A percentile compares a stretch with the other conserved stretches of the same genome.
Conservation (phyloP, 1,139 yeast species). For the Lodderomyces metapsilosis region DNA sequence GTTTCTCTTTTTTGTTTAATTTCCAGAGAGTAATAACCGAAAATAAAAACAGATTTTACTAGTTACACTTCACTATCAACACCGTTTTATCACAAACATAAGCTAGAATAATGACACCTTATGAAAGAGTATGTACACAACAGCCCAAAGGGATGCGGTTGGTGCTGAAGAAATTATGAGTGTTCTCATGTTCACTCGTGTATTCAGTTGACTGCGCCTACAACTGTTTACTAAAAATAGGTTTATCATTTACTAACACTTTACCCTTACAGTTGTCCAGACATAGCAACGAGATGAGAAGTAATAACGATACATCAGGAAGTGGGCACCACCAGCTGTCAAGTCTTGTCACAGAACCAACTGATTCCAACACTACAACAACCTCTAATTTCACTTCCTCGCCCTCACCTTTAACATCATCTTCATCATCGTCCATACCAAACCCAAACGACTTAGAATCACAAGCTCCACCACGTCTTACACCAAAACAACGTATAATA, state of each 20-base stretch:
- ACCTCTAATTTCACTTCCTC: not conserved
- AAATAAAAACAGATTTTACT: too few species aligned
- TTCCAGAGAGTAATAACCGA: too few species aligned
- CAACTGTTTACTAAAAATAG: too few species aligned
- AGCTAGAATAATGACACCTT: constrained; percentile 4
- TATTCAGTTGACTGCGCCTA: not conserved
- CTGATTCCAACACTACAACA: not conserved
- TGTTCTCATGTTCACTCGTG: too few species aligned
- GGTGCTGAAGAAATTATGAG: too few species aligned
- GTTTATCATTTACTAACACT: constrained; percentile 3
- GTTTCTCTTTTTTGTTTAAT: too few species aligned
- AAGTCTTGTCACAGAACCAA: not conserved
- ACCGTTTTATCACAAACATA: too few species aligned
- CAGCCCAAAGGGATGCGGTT: too few species aligned
- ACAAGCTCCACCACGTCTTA: constrained; percentile 16
- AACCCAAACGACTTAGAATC: constrained; percentile 10
- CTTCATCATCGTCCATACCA: constrained; percentile 7
- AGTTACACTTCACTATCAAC: too few species aligned
- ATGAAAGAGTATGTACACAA: constrained; percentile 13
- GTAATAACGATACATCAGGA: not conserved
- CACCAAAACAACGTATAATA: constrained; percentile 31
- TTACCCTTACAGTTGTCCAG: not conserved
- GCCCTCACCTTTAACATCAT: constrained; percentile 5
- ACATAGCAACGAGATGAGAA: not conserved
- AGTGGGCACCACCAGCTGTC: not conserved